Evolutionary conservation across 306 rosid species (phyloP).

Genomic region (Canavalia gladiata): DNA sequence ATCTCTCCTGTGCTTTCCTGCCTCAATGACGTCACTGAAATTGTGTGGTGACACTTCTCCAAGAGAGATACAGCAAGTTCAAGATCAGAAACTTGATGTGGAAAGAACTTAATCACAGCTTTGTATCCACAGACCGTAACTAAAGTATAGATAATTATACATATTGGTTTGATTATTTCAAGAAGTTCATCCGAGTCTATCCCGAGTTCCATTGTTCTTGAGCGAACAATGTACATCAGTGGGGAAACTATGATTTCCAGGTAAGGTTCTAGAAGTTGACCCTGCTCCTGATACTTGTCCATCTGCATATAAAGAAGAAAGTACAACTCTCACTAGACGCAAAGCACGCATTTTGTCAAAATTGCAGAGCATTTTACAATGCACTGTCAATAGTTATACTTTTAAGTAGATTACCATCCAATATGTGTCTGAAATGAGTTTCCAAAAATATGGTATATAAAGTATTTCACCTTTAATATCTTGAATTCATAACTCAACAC

Average conservation of each 20-base stretch:
- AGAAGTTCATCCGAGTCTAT: conserved; percentile 67
- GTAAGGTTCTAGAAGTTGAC: conserved; percentile 92
- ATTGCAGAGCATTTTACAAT: too few species aligned
- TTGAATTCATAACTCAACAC: too few species aligned
- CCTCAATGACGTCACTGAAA: conserved; percentile 68
- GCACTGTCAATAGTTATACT: too few species aligned
- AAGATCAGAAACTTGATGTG: conserved; percentile 96
- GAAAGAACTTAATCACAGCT: conserved; percentile 87
- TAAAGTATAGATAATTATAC: conserved; percentile 76
- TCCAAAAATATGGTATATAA: too few species aligned
- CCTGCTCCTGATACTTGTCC: conserved; percentile 99
- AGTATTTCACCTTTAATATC: too few species aligned
- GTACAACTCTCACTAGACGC: conserved; percentile 6
- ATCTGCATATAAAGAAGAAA: conserved; percentile 60
- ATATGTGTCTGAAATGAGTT: too few species aligned
- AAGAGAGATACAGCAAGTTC: conserved; percentile 91
- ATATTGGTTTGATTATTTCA: conserved; percentile 80
- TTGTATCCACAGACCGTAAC: conserved; percentile 93
- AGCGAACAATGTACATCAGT: conserved; percentile 77
- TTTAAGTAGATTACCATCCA: too few species aligned
- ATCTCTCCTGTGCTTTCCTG: conserved; percentile 93
- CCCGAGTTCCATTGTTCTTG: conserved; percentile 74
- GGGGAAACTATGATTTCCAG: conserved; percentile 90
- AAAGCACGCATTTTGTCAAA: neutral
- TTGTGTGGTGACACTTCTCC: conserved; percentile 74